Evolutionary conservation across 768 basidiomycete genomes (phyloP), one percentile per base, ranked within the genome.

Genomic region (Sarcomyxa edulis): DNA sequence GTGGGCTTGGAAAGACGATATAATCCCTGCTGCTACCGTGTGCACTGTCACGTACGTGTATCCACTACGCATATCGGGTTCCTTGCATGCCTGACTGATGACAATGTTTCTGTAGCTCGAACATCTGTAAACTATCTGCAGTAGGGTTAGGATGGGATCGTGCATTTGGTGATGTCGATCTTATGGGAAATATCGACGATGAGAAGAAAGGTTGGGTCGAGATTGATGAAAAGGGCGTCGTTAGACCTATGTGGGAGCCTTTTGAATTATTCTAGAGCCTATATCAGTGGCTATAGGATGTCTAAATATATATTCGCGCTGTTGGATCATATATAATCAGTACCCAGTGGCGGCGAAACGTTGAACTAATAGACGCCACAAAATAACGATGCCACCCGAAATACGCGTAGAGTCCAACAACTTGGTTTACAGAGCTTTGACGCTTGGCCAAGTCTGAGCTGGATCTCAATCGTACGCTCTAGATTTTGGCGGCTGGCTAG

Each of bases 91-190:
- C 33, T 32, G 1, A 11, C 7, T 20, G 29, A 22, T 39, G 23
- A 32, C 43, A 39, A 32, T 25, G 8, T 15, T 23, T n/a, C 10
- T 11, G 11, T 43, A 84, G 81, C 44, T 83, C 82, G 5, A 76
- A 71, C 40, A 56, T 81, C 1, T 84, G 83, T 53, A 69, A 62
- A 37, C 43, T 81, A 39, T 59, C 76, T 21, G 79, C 79, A 7
- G 60, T 82, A 22, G 79, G 72, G 7, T 53, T 84, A 21, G 81
- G 78, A 5, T 86, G 81, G 79, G 66, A 73, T 12, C 60, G 63
- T 18, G 76, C 81, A 0, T 84, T 84, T 48, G 81, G 79, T 1
- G 52, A 64, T 14, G 66, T 74, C 9, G 64, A 68, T 45, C 52
- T 55, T 2, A 59, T 60, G 58, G 79, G 78, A 10, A 42, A 58